Evolutionary conservation across 306 rosid species (phyloP), one percentile per base, ranked within the genome.

Genomic region (Begonia loranthoides): DNA sequence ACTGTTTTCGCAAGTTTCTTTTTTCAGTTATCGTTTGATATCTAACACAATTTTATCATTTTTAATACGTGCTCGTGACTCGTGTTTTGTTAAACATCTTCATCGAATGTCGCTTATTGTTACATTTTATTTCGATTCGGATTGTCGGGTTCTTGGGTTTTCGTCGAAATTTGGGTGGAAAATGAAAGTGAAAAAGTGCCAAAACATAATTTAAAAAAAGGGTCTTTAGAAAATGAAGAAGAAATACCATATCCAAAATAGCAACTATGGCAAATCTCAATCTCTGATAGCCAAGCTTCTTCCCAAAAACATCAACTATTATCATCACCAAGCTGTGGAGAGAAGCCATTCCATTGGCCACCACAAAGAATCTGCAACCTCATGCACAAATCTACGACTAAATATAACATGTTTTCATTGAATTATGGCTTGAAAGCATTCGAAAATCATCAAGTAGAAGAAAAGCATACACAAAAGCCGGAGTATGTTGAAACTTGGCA

Each of bases 401-500:
- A 24, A 28, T 28, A 28, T 28, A 28, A 28, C 3, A 4, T 28
- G 7, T 33, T 41, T 8, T 41, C 15, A 51, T 40, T 50, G 12
- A 50, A 41, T 34, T 17, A 50, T 49, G 2, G 1, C 11, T 15
- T 22, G 51, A 38, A 55, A 57, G 15, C 6, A 7, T 44, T 44
- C 48, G 17, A 28, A 28, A 28, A 28, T n/a, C 43, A 43, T n/a
- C 13, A 10, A n/a, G 1, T n/a, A 10, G 0, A 12, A 4, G 47
- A 43, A 12, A 43, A n/a, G 8, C 83, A 65, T 63, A 90, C 99
- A 90, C 78, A 71, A 80, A 80, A 33, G 95, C 99, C 24, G 99
- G 99, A 48, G 67, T 80, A 57, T 90, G 86, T 2, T 59, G 69
- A 54, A 82, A 86, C 67, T 76, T 76, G 38, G 99, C 95, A 6